Evolutionary conservation across 2,329 filamentous ascomycete species (phyloP).

Genomic region (Periglandula ipomoeae): DNA sequence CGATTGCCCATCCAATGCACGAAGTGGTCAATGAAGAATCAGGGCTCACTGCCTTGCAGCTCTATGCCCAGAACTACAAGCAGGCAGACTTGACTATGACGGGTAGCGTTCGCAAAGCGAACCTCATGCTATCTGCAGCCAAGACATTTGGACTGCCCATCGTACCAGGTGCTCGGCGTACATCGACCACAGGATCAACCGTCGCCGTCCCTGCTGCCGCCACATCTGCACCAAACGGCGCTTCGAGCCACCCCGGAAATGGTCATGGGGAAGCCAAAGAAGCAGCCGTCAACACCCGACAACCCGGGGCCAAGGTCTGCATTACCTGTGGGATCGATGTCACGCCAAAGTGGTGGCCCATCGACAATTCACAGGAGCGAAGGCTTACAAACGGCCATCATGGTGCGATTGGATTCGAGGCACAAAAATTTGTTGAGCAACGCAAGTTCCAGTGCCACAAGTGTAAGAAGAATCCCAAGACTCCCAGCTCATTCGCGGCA

Average conservation of each 20-base stretch:
- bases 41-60: constrained; percentile 72
- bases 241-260: constrained; percentile 8
- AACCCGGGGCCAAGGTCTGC: constrained; percentile 46
- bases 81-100: constrained; percentile 87
- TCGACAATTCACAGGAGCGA: constrained; percentile 42
- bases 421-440: constrained; percentile 49
- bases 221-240: constrained; percentile 8
- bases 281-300: constrained; percentile 17
- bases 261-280: constrained; percentile 20
- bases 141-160: constrained; percentile 36
- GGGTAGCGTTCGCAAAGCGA: constrained; percentile 88
- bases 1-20: constrained; percentile 66
- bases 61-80: constrained; percentile 85
- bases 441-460: constrained; percentile 66
- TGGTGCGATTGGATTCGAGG: constrained; percentile 43
- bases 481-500: constrained; percentile 24
- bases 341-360: constrained; percentile 65
- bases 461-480: constrained; percentile 49
- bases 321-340: constrained; percentile 59
- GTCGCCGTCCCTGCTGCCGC: constrained; percentile 13
- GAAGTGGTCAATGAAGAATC: constrained; percentile 57
- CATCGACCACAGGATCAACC: constrained; percentile 27
- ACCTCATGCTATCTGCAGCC: constrained; percentile 57
- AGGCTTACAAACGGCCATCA: constrained; percentile 42
- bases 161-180: constrained; percentile 36